Conservation (phyloP, 805 yeast species). For the Hanseniaspora singularis region DNA sequence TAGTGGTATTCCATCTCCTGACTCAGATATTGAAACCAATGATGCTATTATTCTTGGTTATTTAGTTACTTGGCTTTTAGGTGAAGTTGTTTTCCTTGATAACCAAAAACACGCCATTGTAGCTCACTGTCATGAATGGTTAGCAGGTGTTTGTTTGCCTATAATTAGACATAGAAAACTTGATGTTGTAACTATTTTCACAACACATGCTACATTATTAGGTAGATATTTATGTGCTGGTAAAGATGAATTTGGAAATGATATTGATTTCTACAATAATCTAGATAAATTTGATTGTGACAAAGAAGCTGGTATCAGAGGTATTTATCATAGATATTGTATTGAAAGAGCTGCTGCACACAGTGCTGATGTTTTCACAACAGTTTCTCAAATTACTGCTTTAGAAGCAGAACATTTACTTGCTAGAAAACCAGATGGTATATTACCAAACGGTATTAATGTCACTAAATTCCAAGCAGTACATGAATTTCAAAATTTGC, state of each 20-base stretch:
- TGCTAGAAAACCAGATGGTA: constrained; percentile 95
- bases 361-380: constrained; percentile 90
- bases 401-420: constrained; percentile 84
- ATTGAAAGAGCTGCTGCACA: constrained; percentile 95
- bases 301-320: constrained; percentile 95
- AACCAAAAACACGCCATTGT: constrained; percentile 82
- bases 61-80: constrained; percentile 91
- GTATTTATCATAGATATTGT: constrained; percentile 93
- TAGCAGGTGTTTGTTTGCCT: constrained; percentile 92
- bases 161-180: constrained; percentile 81
- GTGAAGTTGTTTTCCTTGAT: constrained; percentile 66
- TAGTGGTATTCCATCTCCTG: constrained; percentile 90
- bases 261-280: constrained; percentile 90
- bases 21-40: constrained; percentile 74
- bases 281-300: constrained; percentile 84
- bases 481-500: constrained; percentile 94
- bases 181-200: constrained; percentile 89
- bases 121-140: constrained; percentile 95
- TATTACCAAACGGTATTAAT: constrained; percentile 89
- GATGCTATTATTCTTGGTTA: constrained; percentile 90
- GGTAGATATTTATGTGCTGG: constrained; percentile 96
- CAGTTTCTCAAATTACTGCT: constrained; percentile 96
- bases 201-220: constrained; percentile 91
- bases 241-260: constrained; percentile 92
- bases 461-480: constrained; percentile 94